Evolutionary conservation across 306 rosid genomes (phyloP), one percentile per base, ranked within the genome.

Genomic region (Gastrolobium villosum): DNA sequence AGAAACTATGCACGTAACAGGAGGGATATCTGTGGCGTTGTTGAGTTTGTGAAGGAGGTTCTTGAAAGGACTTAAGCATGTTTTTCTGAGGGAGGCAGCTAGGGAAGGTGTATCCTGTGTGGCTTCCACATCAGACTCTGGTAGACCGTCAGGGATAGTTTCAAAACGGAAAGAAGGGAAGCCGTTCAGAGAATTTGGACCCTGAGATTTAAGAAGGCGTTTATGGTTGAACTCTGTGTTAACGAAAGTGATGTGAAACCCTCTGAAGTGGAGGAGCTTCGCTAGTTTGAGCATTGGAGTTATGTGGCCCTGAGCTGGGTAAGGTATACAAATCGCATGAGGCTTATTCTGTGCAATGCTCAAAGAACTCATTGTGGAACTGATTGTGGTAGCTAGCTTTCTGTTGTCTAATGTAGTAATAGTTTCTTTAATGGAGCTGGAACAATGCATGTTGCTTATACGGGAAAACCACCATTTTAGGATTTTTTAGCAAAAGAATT

Each of bases 21-120:
- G 87, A 13, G 92, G 88, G 10, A 49, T 34, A 28, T 55, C 37
- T 15, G 75, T 5, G 7, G 49, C 2, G 20, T 50, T 5, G 13
- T 86, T 88, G 3, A 88, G 83, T 55, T 77, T 52, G 2, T 10
- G 10, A 3, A 88, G 72, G 6, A 89, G 89, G 43, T 49, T 41
- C 9, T 32, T 74, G 5, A 87, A 82, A 40, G 75, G 85, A 0
- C 60, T 50, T 0, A 83, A 40, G 67, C 87, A 87, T 7, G 57
- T 6, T 1, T 15, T 82, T 2, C 7, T n/a, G 0, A 64, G 78
- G 5, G 93, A 81, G 2, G 54, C 65, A 72, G 65, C 54, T 0
- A 54, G 11, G 65, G 65, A 26, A 52, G 65, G 53, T 39, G 0
- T 31, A 37, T 87, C 79, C 66, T 87, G 88, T 1, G 88, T 85